A percentile compares a stretch with the other conserved stretches of the same genome.
phyloP scores from a whole-genome alignment of 192 early-diverging fungal species.

The Entomortierella lignicola region DNA sequence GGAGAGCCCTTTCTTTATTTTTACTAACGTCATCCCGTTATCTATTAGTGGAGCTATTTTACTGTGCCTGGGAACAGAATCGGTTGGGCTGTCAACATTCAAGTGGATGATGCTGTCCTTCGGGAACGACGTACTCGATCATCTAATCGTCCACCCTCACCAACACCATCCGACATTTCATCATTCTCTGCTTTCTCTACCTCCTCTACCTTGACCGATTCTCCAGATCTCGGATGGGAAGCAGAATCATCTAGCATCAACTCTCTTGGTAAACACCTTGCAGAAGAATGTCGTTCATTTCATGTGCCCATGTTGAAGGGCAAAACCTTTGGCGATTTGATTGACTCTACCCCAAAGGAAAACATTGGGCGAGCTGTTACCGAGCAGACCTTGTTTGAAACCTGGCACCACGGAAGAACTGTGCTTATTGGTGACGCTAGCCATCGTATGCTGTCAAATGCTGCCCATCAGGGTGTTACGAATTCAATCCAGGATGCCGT shows the following conservation, averaged over 20 bases:
- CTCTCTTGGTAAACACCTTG: not conserved
- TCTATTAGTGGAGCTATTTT: conserved; percentile 22
- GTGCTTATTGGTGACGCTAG: conserved; percentile 25
- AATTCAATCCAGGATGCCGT: conserved; percentile 22
- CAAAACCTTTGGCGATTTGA: conserved; percentile 13
- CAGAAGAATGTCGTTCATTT: conserved; percentile 13
- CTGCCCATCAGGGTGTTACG: conserved; percentile 12
- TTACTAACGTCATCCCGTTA: not conserved
- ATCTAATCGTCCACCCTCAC: not conserved
- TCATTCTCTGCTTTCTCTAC: conserved; percentile 2
- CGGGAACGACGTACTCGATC: conserved; percentile 14
- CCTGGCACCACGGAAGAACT: conserved; percentile 33
- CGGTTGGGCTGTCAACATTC: conserved; percentile 18
- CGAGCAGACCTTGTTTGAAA: conserved; percentile 19
- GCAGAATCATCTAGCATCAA: not conserved
- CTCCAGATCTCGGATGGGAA: conserved; percentile 6
- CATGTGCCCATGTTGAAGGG: conserved; percentile 2
- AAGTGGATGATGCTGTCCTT: conserved; percentile 14
- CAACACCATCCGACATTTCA: conserved; percentile 9
- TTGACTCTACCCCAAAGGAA: conserved; percentile 17
- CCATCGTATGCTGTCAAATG: conserved; percentile 25
- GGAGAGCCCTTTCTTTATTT: not conserved
- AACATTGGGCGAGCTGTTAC: conserved; percentile 1
- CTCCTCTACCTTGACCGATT: not conserved
- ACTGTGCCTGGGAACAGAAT: conserved; percentile 13